Evolutionary conservation across 306 rosid species (phyloP), one percentile per base, ranked within the genome.

Genomic region (Quercus rubra): DNA sequence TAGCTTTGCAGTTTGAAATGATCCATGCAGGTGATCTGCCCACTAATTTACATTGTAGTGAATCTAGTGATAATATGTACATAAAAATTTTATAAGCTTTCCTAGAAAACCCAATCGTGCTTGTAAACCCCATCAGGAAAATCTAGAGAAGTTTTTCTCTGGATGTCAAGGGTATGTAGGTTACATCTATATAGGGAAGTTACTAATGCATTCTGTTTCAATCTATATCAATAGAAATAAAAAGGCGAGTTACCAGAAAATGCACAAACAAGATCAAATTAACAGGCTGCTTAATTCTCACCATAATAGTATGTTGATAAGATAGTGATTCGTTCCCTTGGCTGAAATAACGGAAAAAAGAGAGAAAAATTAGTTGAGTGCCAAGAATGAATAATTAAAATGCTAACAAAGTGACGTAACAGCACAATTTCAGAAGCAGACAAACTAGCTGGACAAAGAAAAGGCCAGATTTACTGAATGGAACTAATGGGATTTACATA

Each of bases 221-320:
- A 67, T 31, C 71, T 19, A 33, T 31, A 31, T 67, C 71, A 67
- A 8, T 11, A 4, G 35, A 30, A 63, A 27, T 20, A 67, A 58
- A n/a, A 66, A 28, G 18, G 14, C 1, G 1, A 35, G 72, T 68
- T 33, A 30, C 46, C 5, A 33, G 13, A 68, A 30, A 28, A 64
- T 64, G n/a, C 12, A 64, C 52, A 67, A 67, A 19, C 28, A 68
- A 68, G 5, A 18, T 38, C 38, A 35, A 35, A 63, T 11, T 57
- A 20, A 13, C 23, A 6, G 21, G 55, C 73, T 80, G 66, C 52
- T 73, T 55, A 83, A 77, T 75, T 78, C 94, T 87, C 86, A 95
- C 98, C 99, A 35, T 93, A 95, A 85, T 93, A 93, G 79, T 93
- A 93, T 1, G 98, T 88, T 66, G 99, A 95, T 78, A 90, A 84